Conservation (phyloP, 2,329 filamentous ascomycete species). For the Periglandula ipomoeae region DNA sequence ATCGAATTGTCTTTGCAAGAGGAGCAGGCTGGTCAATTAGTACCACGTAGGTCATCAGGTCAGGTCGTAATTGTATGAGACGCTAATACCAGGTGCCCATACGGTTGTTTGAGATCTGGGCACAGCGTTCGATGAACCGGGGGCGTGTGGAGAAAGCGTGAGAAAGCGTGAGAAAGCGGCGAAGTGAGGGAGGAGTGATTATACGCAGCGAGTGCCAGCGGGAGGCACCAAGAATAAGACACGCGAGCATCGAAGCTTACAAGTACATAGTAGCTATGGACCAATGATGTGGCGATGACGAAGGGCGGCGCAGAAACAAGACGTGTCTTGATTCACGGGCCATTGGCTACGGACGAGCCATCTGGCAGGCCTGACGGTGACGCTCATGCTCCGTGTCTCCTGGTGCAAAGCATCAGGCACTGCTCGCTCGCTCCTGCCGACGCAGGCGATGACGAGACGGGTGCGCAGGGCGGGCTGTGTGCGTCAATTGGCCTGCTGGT, state of each 20-base stretch:
- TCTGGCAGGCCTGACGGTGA: not conserved
- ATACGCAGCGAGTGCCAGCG: not conserved
- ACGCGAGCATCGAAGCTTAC: not conserved
- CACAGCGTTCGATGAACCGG: not conserved
- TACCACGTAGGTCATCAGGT: too few relatives aligned
- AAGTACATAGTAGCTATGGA: too few relatives aligned
- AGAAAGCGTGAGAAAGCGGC: not conserved
- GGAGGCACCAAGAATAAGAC: not conserved
- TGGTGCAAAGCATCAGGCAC: too few relatives aligned
- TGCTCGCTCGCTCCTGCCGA: too few relatives aligned
- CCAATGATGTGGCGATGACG: slow-evolving; percentile 2
- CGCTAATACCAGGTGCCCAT: not conserved
- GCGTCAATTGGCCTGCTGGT: slow-evolving; percentile 2
- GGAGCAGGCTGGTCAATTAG: too few relatives aligned
- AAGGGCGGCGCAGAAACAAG: not conserved
- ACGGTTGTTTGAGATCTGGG: not conserved
- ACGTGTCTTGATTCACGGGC: not conserved
- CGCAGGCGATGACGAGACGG: too few relatives aligned
- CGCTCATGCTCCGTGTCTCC: too few relatives aligned
- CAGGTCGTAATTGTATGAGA: not conserved
- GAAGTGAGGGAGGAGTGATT: not conserved
- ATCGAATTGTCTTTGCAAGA: not conserved
- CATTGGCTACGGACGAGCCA: not conserved
- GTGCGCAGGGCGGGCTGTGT: not conserved
- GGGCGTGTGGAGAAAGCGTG: not conserved